phyloP scores from a whole-genome alignment of 441 rosid genomes.

The Metrosideros polymorpha region DNA sequence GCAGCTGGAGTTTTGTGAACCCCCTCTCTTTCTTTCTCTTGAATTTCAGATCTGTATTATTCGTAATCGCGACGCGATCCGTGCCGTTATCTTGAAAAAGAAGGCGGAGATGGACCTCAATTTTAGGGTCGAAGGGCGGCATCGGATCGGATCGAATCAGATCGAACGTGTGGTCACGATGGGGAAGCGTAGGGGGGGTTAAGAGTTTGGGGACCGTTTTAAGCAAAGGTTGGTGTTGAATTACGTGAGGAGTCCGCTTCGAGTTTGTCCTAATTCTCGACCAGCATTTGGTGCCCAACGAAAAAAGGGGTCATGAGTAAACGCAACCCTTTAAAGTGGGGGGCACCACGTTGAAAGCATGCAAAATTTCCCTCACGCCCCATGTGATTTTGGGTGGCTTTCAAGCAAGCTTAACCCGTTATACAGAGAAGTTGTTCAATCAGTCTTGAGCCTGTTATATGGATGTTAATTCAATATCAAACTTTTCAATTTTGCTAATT shows the following conservation, averaged over 20 bases:
- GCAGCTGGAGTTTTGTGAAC: not conserved
- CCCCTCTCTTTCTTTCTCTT: not conserved
- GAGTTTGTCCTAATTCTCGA: not conserved
- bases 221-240: conserved; percentile 8
- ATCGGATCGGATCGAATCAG: too few species aligned
- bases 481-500: not conserved
- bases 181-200: not conserved
- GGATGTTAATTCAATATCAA: not conserved
- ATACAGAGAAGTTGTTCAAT: not conserved
- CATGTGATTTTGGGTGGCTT: conserved; percentile 5
- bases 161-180: not conserved
- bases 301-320: not conserved
- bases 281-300: not conserved
- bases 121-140: not conserved
- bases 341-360: conserved; percentile 23
- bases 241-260: conserved; percentile 4
- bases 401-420: conserved; percentile 1
- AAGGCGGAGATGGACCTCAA: not conserved
- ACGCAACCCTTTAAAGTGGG: conserved; percentile 19
- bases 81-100: too few species aligned
- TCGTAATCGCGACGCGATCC: not conserved
- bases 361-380: not conserved
- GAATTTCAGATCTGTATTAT: too few species aligned
- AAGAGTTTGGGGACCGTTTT: not conserved
- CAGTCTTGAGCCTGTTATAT: not conserved